Evolutionary conservation across 306 rosid species (phyloP), one percentile per base, ranked within the genome.

Genomic region (Sechiopsis laciniata): DNA sequence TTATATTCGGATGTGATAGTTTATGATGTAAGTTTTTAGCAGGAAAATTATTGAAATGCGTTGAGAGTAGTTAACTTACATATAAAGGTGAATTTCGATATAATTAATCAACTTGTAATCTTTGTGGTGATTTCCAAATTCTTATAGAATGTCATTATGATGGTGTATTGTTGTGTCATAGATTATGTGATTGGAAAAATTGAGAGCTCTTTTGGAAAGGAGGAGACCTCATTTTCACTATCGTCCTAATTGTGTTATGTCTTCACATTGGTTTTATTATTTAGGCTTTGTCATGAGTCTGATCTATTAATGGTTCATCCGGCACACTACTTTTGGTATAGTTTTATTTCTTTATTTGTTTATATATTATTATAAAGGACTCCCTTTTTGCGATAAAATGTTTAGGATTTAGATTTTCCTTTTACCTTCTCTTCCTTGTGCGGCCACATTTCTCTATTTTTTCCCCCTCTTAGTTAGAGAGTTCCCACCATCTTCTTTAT

Each of bases 221-320:
- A 63, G 70, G 40, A 17, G 7, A n/a, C 70, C 22, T 26, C 29
- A 26, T 32, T 5, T 12, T 62, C 19, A 32, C 2, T 8, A 26
- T 61, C 46, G n/a, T 37, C 19, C 52, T 64, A 64, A 64, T 64
- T 64, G 15, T 64, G 53, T 64, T 32, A 5, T 64, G 53, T 40
- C 70, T 63, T 64, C n/a, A 8, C 52, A 2, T 62, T 8, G 48
- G 69, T 12, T 29, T 56, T 56, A 20, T 9, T 62, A 32, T 32
- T 16, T 62, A 32, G 46, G 2, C 21, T 62, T 62, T 10, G 0
- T 62, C 35, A n/a, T 24, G 8, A 32, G 29, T 64, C 17, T 64
- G 71, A 64, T 64, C 21, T 37, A 35, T 37, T n/a, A 37, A 64
- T 37, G 52, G 15, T 64, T 64, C 42, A 63, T 63, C 52, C 24